phyloP scores from a whole-genome alignment of 495 filamentous ascomycete genomes.

The Podospora pseudoanserina region DNA sequence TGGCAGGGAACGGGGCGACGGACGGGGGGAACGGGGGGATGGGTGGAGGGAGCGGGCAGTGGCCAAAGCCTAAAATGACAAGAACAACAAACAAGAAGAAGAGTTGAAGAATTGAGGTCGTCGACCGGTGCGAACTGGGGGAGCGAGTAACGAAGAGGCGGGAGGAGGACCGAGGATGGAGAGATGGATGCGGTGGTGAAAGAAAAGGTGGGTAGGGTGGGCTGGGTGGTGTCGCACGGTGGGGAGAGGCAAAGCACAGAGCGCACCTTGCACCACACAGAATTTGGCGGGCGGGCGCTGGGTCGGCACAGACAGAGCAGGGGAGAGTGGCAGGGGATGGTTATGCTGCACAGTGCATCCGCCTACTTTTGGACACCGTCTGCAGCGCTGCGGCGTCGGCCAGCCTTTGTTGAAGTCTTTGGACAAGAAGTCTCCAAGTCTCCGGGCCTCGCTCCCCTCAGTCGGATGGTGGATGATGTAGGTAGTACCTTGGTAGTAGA shows the following conservation, averaged over 20 bases:
- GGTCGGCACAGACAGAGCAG: not conserved
- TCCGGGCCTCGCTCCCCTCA: not conserved
- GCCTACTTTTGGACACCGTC: not conserved
- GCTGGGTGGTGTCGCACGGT: not conserved
- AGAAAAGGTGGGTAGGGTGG: constrained; percentile 4
- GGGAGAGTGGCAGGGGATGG: not conserved
- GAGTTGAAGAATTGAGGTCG: not conserved
- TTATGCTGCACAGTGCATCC: not conserved
- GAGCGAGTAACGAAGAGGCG: not conserved
- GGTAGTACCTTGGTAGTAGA: too few relatives aligned
- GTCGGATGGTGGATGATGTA: too few relatives aligned
- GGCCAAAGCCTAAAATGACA: constrained; percentile 1
- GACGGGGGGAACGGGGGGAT: too few relatives aligned
- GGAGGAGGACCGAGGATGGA: constrained; percentile 1
- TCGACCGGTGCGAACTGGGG: not conserved
- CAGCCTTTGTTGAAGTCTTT: not conserved
- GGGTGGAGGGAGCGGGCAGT: not conserved
- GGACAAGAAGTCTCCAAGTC: not conserved
- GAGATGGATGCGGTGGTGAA: not conserved
- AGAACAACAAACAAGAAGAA: constrained; percentile 1
- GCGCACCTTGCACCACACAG: not conserved
- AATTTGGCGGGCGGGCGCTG: not conserved
- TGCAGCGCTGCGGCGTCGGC: constrained; percentile 23
- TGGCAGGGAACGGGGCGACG: not conserved
- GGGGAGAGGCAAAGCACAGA: constrained; percentile 2